Percentiles rank a stretch among this genome's conserved stretches.
Conservation (phyloP, 768 basidiomycete species). For the Panaeolus papilionaceus region DNA sequence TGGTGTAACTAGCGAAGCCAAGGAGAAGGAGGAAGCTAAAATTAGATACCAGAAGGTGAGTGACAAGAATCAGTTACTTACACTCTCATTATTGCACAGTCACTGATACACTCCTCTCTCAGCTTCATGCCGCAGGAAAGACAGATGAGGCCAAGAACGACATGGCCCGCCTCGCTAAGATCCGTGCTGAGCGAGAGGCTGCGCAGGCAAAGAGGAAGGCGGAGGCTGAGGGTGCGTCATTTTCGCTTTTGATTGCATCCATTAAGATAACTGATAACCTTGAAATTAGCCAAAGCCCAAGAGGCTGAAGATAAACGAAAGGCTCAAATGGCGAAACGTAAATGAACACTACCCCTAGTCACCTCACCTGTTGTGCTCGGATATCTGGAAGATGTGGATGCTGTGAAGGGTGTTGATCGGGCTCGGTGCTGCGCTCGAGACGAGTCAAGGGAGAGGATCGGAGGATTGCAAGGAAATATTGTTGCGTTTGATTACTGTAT, state of each 20-base stretch:
- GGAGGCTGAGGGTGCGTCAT: constrained; percentile 76
- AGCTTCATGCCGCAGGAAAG: constrained; percentile 84
- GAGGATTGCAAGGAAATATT: background rate
- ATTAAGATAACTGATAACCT: constrained; percentile 14
- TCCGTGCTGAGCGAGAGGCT: constrained; percentile 86
- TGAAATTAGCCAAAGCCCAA: constrained; percentile 61
- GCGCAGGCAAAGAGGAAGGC: constrained; percentile 90
- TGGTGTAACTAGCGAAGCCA: constrained; percentile 69
- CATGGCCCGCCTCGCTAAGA: constrained; percentile 84
- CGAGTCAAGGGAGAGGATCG: background rate
- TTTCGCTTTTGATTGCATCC: background rate
- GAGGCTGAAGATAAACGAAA: constrained; percentile 69
- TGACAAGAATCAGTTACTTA: background rate
- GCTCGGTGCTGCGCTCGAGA: background rate
- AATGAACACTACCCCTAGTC: constrained; percentile 16
- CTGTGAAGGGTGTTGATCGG: background rate
- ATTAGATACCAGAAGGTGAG: constrained; percentile 87
- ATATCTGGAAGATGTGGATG: background rate
- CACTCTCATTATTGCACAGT: no score
- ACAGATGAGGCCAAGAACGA: constrained; percentile 91
- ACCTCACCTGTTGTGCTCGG: background rate
- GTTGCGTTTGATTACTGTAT: background rate
- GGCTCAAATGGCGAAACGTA: constrained; percentile 41
- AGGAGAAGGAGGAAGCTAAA: constrained; percentile 90
- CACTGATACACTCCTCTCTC: background rate